Percentiles rank a stretch among this genome's conserved stretches.
Evolutionary conservation across 257 asterid species (phyloP).

Genomic region (Nicotiana sylvestris): DNA sequence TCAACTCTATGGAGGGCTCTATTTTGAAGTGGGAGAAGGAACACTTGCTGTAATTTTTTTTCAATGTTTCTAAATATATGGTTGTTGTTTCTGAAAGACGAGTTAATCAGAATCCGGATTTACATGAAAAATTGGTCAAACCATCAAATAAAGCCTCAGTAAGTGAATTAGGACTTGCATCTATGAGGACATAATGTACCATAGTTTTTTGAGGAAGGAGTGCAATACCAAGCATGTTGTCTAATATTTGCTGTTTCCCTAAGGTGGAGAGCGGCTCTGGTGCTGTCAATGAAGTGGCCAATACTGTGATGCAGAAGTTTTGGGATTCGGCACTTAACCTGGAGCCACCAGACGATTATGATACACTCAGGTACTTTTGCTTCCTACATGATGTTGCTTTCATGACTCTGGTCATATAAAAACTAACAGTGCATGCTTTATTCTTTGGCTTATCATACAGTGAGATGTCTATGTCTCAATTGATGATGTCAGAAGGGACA

Average conservation of each 20-base stretch:
- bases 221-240: not conserved
- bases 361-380: conserved; percentile 56
- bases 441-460: conserved; percentile 37
- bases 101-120: not conserved
- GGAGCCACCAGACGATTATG: conserved; percentile 84
- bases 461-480: conserved; percentile 74
- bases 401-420: not conserved
- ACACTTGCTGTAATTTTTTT: not conserved
- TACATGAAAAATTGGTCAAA: not conserved
- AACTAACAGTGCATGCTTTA: conserved; percentile 10
- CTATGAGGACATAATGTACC: not conserved
- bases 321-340: conserved; percentile 92
- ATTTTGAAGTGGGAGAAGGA: not conserved
- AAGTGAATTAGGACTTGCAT: not conserved
- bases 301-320: conserved; percentile 88
- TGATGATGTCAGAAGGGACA: conserved; percentile 49
- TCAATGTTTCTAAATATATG: not conserved
- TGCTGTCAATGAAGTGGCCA: conserved; percentile 66
- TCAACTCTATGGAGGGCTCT: not conserved
- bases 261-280: conserved; percentile 83
- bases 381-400: conserved; percentile 6
- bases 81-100: not conserved
- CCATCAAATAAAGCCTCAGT: not conserved
- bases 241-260: conserved; percentile 9
- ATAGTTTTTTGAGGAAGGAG: not conserved